Conservation (phyloP, 129 eudicot species). For the Centaurea solstitialis region DNA sequence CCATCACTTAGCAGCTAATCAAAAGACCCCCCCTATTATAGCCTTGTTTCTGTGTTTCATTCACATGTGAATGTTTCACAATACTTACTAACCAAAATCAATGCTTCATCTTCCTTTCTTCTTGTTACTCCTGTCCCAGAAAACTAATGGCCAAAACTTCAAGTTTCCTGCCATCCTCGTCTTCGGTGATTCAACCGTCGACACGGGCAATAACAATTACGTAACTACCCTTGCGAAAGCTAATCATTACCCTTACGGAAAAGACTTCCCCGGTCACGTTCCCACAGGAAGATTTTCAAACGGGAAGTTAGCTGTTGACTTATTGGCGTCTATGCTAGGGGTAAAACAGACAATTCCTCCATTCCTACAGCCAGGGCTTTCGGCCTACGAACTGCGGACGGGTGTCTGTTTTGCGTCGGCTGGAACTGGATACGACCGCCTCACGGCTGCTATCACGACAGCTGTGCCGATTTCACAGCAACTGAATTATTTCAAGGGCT, state of each 20-base stretch:
- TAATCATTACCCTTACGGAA: slow-evolving; percentile 48
- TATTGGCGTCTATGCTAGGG: slow-evolving; percentile 53
- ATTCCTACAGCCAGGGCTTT: slow-evolving; percentile 53
- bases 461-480: slow-evolving; percentile 59
- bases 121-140: slow-evolving; percentile 2
- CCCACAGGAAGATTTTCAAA: slow-evolving; percentile 79
- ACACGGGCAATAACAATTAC: slow-evolving; percentile 51
- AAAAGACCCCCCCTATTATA: slow-evolving; percentile 8
- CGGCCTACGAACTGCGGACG: slow-evolving; percentile 47
- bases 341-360: slow-evolving; percentile 67
- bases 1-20: slow-evolving; percentile 35
- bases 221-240: slow-evolving; percentile 26
- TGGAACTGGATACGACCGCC: slow-evolving; percentile 65
- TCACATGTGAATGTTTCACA: slow-evolving; percentile 11
- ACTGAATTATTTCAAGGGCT: slow-evolving; percentile 31
- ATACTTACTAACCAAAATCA: slow-evolving; percentile 11
- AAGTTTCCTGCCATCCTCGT: slow-evolving; percentile 35
- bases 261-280: slow-evolving; percentile 48
- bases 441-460: slow-evolving; percentile 41
- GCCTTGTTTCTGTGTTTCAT: neutral
- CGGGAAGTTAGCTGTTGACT: slow-evolving; percentile 62
- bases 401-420: slow-evolving; percentile 83
- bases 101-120: slow-evolving; percentile 25
- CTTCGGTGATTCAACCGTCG: slow-evolving; percentile 45
- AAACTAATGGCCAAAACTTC: slow-evolving; percentile 18